phyloP scores from a whole-genome alignment of 176 grass and related monocot genomes.

The Secale cereale region DNA sequence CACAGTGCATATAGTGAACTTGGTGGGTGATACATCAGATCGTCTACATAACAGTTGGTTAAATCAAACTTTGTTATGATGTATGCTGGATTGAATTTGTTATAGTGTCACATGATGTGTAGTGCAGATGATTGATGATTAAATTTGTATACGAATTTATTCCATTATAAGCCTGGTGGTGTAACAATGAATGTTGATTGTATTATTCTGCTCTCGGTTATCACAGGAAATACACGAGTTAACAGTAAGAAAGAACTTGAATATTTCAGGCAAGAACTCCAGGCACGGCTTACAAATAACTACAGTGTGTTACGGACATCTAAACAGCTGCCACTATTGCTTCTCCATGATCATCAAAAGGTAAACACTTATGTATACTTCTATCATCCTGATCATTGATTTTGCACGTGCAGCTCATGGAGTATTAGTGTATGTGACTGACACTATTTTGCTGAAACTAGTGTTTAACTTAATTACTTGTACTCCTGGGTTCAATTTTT shows the following conservation, averaged over 20 bases:
- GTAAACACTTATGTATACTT: slow-evolving; percentile 23
- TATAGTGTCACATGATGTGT: no score
- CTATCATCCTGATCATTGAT: not conserved
- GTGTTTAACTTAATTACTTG: not conserved
- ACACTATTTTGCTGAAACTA: not conserved
- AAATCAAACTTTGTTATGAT: not conserved
- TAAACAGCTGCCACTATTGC: slow-evolving; percentile 58
- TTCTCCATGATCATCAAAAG: slow-evolving; percentile 77
- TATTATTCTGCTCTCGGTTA: not conserved
- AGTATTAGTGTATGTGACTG: not conserved
- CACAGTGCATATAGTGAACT: no score
- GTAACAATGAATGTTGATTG: not conserved
- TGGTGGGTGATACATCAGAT: not conserved
- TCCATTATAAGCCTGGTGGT: no score
- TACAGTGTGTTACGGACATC: slow-evolving; percentile 77
- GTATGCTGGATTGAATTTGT: no score
- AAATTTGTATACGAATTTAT: no score
- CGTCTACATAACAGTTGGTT: not conserved
- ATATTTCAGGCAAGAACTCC: slow-evolving; percentile 71
- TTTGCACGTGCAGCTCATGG: no score
- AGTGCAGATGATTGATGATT: no score
- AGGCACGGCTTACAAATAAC: slow-evolving; percentile 63
- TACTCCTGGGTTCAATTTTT: not conserved
- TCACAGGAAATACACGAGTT: slow-evolving; percentile 77
- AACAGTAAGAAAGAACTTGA: slow-evolving; percentile 70